Conservation (phyloP, 495 filamentous ascomycete genomes). For the Zalerion maritima region DNA sequence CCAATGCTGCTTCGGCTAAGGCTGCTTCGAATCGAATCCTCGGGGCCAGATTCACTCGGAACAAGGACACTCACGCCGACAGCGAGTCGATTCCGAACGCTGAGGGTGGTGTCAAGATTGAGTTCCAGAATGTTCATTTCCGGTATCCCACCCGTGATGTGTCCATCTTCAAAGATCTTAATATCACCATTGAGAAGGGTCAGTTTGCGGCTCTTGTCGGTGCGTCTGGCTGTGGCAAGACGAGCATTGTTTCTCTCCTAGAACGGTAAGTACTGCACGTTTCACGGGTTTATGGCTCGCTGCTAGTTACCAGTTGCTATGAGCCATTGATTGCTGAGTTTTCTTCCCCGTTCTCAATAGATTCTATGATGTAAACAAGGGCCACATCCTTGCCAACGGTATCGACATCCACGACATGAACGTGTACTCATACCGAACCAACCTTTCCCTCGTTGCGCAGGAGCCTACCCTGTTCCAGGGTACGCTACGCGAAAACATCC, state of each 20-base stretch:
- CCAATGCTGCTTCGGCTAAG: conserved; percentile 32
- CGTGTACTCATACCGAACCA: conserved; percentile 34
- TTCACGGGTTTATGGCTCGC: not conserved
- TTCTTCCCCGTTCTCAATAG: too few species aligned
- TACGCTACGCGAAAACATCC: conserved; percentile 44
- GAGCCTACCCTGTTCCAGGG: conserved; percentile 40
- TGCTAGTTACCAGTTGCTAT: too few species aligned
- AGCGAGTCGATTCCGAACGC: conserved; percentile 18
- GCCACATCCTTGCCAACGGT: conserved; percentile 38
- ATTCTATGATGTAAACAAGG: conserved; percentile 45
- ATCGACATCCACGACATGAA: conserved; percentile 28
- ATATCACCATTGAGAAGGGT: conserved; percentile 45
- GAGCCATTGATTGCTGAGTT: too few species aligned
- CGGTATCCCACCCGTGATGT: conserved; percentile 40
- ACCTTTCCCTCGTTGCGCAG: conserved; percentile 46
- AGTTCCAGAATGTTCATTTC: conserved; percentile 43
- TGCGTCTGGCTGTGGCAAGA: conserved; percentile 59
- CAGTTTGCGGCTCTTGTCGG: conserved; percentile 59
- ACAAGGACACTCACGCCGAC: conserved; percentile 12
- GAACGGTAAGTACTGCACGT: too few species aligned
- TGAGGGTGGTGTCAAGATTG: conserved; percentile 37
- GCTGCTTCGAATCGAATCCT: conserved; percentile 29
- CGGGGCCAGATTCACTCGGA: conserved; percentile 20
- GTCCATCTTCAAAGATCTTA: conserved; percentile 35
- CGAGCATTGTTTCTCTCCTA: conserved; percentile 47